phyloP scores from a whole-genome alignment of 495 filamentous ascomycete species.

The Lasiosphaeris hirsuta region DNA sequence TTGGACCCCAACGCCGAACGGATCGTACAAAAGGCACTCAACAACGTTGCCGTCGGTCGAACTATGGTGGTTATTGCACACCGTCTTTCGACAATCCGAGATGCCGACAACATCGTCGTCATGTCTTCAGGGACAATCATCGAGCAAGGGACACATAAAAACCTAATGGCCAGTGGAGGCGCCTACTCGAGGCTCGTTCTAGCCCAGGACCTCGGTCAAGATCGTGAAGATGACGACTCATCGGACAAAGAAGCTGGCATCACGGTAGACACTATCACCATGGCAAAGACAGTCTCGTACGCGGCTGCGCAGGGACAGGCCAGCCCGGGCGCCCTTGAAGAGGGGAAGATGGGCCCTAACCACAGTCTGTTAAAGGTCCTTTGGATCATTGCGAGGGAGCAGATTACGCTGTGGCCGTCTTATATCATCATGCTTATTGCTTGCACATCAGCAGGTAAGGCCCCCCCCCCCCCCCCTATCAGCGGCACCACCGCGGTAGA shows the following conservation, averaged over 20 bases:
- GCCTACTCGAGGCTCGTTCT: slow-evolving; percentile 46
- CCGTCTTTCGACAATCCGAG: slow-evolving; percentile 61
- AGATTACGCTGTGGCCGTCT: slow-evolving; percentile 28
- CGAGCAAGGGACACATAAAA: slow-evolving; percentile 62
- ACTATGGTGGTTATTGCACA: slow-evolving; percentile 75
- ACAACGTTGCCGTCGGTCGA: slow-evolving; percentile 58
- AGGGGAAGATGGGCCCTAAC: slow-evolving; percentile 13
- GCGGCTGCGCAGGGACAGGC: slow-evolving; percentile 19
- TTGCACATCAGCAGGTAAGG: slow-evolving; percentile 19
- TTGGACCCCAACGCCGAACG: slow-evolving; percentile 65
- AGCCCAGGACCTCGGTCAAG: slow-evolving; percentile 40
- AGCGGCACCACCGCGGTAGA: neutral
- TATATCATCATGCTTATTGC: slow-evolving; percentile 27
- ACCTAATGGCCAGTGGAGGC: slow-evolving; percentile 52
- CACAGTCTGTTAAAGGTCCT: slow-evolving; percentile 35
- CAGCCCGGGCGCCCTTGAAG: neutral
- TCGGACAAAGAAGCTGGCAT: slow-evolving; percentile 16
- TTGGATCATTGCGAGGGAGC: slow-evolving; percentile 37
- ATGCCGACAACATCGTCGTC: slow-evolving; percentile 66
- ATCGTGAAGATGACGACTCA: slow-evolving; percentile 1
- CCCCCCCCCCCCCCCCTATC: neutral
- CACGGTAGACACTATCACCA: slow-evolving; percentile 25
- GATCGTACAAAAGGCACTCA: slow-evolving; percentile 63
- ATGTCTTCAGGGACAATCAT: slow-evolving; percentile 55
- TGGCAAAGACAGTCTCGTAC: slow-evolving; percentile 35